A percentile compares a stretch with the other conserved stretches of the same genome.
These are phyloP conservation scores for Gossypium schwendimanii DNA, from an alignment of 441 rosid species.

Conservation along the genomic window DNA sequence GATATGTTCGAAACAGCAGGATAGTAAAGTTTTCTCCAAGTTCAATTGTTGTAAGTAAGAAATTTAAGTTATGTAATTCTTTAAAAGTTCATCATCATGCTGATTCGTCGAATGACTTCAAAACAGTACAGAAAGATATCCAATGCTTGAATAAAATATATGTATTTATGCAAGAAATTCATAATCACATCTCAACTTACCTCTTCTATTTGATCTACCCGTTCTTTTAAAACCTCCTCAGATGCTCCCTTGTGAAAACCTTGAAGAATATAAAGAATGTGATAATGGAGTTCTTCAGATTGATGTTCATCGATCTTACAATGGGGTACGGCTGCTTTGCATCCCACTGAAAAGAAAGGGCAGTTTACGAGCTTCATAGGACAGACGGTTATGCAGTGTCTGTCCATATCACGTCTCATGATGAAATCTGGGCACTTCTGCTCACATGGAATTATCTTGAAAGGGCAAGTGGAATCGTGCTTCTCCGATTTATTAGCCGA, in stretches of 20 bases:
- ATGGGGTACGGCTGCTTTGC: slow-evolving; percentile 52
- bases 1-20: background rate
- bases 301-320: slow-evolving; percentile 49
- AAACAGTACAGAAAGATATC: background rate
- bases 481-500: slow-evolving; percentile 52
- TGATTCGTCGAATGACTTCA: background rate
- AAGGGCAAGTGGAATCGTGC: slow-evolving; percentile 68
- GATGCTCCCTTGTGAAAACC: slow-evolving; percentile 53
- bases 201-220: slow-evolving; percentile 58
- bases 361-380: slow-evolving; percentile 84
- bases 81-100: background rate
- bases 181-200: slow-evolving; percentile 23
- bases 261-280: slow-evolving; percentile 55
- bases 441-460: slow-evolving; percentile 77
- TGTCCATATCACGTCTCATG: slow-evolving; percentile 84
- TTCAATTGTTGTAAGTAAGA: background rate
- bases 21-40: background rate
- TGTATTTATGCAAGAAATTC: background rate
- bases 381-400: slow-evolving; percentile 86
- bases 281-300: slow-evolving; percentile 43
- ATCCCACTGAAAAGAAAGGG: slow-evolving; percentile 73
- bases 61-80: background rate
- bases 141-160: background rate
- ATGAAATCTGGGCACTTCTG: slow-evolving; percentile 63
- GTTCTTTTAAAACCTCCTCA: slow-evolving; percentile 40